Evolutionary conservation across 768 basidiomycete species (phyloP), one percentile per base, ranked within the genome.

Genomic region (Hysterangium stoloniferum): DNA sequence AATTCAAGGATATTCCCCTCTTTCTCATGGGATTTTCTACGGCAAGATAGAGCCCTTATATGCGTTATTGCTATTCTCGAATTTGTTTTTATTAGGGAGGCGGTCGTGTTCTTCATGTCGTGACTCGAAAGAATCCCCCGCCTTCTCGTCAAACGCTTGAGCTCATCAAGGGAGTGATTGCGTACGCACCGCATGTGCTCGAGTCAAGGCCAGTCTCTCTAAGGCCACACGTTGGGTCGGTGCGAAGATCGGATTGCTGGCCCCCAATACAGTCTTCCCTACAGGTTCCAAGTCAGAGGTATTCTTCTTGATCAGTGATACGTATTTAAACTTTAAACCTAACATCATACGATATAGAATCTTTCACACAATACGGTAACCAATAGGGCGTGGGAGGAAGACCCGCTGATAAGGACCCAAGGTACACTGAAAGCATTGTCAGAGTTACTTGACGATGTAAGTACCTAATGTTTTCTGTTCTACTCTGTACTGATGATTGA

Each of bases 371-470:
- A 54, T 36, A 33, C 27, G 13, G 48, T 32, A 15, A 50, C 45
- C n/a, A 38, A 38, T n/a, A 67, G 77, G 33, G 78, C 76, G 1
- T 80, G 78, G 56, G 46, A 69, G 45, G 73, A 75, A 11, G 86
- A 88, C 58, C 79, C 82, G 0, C 65, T 82, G 25, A 62, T 82
- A 43, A 76, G 73, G 55, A 64, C 59, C 6, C 57, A 59, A 17
- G 86, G 84, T 5, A 73, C 79, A 2, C 67, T 86, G 20, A 73
- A 70, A 48, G 78, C 78, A 11, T 25, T 85, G 15, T 64, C 68
- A 38, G 80, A 82, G 54, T 85, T 86, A 84, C 61, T 86, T 50
- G 63, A 68, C 32, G 70, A 76, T 41, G 82, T 80, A 59, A 28
- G 70, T 56, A 12, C 13, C 58, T n/a, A 41, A 43, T 3, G 42